Conservation (phyloP, 306 rosid genomes). For the Cicer bijugum region DNA sequence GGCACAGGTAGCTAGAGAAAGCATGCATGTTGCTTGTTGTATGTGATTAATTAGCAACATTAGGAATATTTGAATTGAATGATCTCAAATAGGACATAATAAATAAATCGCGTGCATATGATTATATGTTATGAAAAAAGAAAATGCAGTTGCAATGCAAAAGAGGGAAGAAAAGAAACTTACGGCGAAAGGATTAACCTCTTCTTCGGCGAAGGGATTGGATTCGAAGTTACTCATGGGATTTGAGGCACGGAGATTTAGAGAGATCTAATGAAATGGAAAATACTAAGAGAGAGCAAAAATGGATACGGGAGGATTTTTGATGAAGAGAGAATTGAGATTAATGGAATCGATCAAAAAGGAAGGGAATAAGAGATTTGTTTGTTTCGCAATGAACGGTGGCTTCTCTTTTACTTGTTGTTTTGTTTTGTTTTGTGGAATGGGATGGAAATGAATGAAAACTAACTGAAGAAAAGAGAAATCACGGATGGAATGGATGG, state of each 20-base stretch:
- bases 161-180: constrained; percentile 26
- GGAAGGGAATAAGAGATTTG: constrained; percentile 7
- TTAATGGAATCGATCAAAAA: not conserved
- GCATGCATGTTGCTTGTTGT: no score
- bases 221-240: constrained; percentile 62
- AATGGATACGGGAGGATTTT: not conserved
- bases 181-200: constrained; percentile 82
- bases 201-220: constrained; percentile 74
- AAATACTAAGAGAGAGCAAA: not conserved
- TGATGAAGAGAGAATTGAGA: not conserved
- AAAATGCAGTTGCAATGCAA: not conserved
- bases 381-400: constrained; percentile 36
- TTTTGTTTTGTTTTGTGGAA: not conserved
- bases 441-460: constrained; percentile 6
- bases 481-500: not conserved
- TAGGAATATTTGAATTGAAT: not conserved
- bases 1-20: no score
- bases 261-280: not conserved
- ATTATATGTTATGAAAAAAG: not conserved
- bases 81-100: not conserved
- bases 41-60: constrained; percentile 28
- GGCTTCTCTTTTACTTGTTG: not conserved
- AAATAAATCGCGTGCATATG: no score
- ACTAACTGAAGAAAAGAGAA: constrained; percentile 31
- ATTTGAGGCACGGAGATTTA: constrained; percentile 42